Evolutionary conservation across 2,329 filamentous ascomycete genomes (phyloP), one percentile per base, ranked within the genome.

Genomic region (Kalmusia sp.): DNA sequence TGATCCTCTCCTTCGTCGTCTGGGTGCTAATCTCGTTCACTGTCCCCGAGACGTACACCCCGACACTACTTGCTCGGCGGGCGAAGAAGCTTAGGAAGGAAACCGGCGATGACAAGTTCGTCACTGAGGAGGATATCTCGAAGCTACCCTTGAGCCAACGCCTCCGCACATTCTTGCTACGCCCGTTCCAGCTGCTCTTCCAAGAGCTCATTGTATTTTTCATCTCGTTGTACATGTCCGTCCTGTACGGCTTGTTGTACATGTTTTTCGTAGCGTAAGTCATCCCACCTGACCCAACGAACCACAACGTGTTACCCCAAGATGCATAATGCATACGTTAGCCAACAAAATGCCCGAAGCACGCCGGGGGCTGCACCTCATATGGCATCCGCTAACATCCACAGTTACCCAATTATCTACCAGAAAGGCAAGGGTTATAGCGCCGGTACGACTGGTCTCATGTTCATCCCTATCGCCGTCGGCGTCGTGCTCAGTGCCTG

Each of bases 181-280:
- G 92, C 4, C 92, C 92, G 1, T 91, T 96, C 77, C 90, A 95
- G 77, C 85, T 96, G 2, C 84, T 96, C 28, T 93, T 95, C 73
- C 77, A 83, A 55, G 92, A 96, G 73, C 85, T 90, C 33, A 96
- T 96, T 66, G 91, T 96, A 43, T 84, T 96, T 61, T 85, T 95
- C 65, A 88, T 96, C 64, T 86, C 87, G 0, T 61, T 96, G 1
- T 96, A 96, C 80, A 96, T 95, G 90, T 88, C 86, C 2, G 89
- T 95, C 1, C 81, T 93, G 11, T 91, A 91, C 72, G 87, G 87
- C 8, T 77, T 90, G 3, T 77, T 90, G 14, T 90, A 90, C 80
- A 90, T 91, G 87, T 89, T 89, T 77, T 89, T 89, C 76, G 79
- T 89, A 47, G 86, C 86, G 39, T 75, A 67, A 64, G 63, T 55